Conservation (phyloP, 1,284 basidiomycete genomes). For the Ustilago bromivora region DNA sequence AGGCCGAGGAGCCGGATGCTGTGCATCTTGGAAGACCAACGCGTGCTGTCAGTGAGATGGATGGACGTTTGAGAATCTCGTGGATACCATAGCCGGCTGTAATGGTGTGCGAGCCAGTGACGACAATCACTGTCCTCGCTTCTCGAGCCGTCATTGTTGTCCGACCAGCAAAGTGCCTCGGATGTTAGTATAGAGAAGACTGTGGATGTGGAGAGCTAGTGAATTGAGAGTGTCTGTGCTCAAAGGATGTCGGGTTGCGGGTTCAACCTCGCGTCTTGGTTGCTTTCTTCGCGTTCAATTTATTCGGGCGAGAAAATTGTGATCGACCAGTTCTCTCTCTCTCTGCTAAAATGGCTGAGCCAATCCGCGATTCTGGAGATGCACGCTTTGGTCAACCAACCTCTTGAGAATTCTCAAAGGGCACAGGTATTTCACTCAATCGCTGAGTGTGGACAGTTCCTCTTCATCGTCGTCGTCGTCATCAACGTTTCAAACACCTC, state of each 20-base stretch:
- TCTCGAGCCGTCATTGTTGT: conserved; percentile 74
- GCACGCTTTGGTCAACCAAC: conserved; percentile 51
- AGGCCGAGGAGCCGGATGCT: conserved; percentile 26
- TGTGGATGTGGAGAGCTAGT: background rate
- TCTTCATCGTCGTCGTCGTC: background rate
- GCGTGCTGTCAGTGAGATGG: conserved; percentile 72
- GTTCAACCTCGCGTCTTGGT: conserved; percentile 21
- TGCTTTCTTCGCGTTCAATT: conserved; percentile 31
- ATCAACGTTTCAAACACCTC: background rate
- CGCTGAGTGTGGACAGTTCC: background rate
- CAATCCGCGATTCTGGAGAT: conserved; percentile 21
- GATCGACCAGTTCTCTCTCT: conserved; percentile 20
- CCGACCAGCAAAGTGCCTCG: background rate
- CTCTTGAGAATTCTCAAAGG: conserved; percentile 10
- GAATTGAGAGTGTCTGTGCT: conserved; percentile 25
- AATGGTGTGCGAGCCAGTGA: conserved; percentile 80
- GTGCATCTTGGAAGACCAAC: conserved; percentile 42
- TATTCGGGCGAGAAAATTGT: conserved; percentile 43
- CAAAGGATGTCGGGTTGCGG: conserved; percentile 5
- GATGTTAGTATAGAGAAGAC: background rate
- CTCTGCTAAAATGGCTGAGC: conserved; percentile 17
- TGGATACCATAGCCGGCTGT: conserved; percentile 83
- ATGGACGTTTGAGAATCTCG: conserved; percentile 81
- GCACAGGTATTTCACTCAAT: background rate
- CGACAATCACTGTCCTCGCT: conserved; percentile 82